phyloP scores from a whole-genome alignment of 495 filamentous ascomycete species.

The Aspergillus indologenus region DNA sequence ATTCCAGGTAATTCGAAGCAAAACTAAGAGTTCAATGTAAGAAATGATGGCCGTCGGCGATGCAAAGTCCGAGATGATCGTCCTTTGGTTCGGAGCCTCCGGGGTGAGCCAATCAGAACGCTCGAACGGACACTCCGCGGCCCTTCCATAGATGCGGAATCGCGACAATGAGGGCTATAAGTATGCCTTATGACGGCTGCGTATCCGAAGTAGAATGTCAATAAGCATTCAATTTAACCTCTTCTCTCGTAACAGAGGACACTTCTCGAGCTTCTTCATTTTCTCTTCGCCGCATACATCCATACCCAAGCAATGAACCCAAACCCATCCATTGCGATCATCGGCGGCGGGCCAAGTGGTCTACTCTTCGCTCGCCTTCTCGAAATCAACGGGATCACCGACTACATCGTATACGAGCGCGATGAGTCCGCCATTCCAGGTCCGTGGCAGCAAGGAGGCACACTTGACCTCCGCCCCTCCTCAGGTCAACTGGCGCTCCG shows the following conservation, averaged over 20 bases:
- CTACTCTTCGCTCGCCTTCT: constrained; percentile 53
- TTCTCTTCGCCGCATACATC: not conserved
- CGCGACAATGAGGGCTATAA: no score
- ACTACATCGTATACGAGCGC: constrained; percentile 48
- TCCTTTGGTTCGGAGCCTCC: no score
- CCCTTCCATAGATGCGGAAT: no score
- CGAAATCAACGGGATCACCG: constrained; percentile 35
- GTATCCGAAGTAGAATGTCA: no score
- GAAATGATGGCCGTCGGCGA: not conserved
- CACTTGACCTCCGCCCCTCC: constrained; percentile 47
- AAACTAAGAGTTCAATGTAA: no score
- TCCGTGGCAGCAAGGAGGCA: constrained; percentile 42
- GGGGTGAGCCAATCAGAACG: no score
- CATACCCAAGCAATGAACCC: not conserved
- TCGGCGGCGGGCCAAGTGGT: constrained; percentile 54
- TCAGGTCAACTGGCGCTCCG: constrained; percentile 50
- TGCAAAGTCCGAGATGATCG: not conserved
- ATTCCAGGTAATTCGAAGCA: no score
- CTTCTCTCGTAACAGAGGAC: not conserved
- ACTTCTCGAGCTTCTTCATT: not conserved
- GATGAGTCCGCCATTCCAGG: constrained; percentile 27
- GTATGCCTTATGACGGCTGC: no score
- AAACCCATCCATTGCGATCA: constrained; percentile 44
- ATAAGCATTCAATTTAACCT: no score
- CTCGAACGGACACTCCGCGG: no score